Base-by-base conservation (phyloP, 2,329 filamentous ascomycete species). In the Arthrobotrys conoides region DNA sequence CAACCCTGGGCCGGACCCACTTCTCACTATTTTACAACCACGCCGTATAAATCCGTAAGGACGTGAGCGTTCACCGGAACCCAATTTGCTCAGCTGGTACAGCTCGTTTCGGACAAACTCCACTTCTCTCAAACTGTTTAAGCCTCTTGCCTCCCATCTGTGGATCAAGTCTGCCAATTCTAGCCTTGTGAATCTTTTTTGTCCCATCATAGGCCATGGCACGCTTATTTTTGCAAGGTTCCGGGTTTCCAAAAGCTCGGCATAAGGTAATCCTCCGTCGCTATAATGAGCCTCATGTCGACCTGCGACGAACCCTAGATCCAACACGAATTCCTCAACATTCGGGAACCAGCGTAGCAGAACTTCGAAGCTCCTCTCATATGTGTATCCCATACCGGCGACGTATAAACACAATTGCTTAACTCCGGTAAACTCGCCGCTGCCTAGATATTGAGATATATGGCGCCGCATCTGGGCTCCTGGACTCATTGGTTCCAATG, bases 251-350 rank as follows among this genome's bases (percentile, higher is more conserved):
- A 61, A 12, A 44, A 61, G 57, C 18, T 61, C 57, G n/a, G 57
- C 57, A 14, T 61, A 61, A 1, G 57, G 57, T n/a, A 61, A 27
- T 5, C 36, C 57, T 44, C 57, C 36, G 16, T 61, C 57, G 4
- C 20, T 44, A 27, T 61, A 61, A 61, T 61, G 57, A 61, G 57
- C 57, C 57, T 61, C 57, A 44, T 61, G 36, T 24, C 57, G 57
- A 44, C 57, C 57, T 44, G 57, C 20, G 57, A 61, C 57, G 20
- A 61, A 61, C 57, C 57, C 57, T 5, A 61, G 20, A 61, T 61
- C 57, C 36, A 61, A 44, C 33, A 61, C 57, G 57, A 61, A 61
- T 44, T 61, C 57, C 14, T 61, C 57, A 41, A 61, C 20, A 20
- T 61, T 61, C 41, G 57, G 57, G n/a, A 61, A 61, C 57, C 57